Percentiles rank a stretch among this genome's conserved stretches.
Evolutionary conservation across 2,329 filamentous ascomycete species (phyloP).

Genomic region (Torrubiella hemipterigena): DNA sequence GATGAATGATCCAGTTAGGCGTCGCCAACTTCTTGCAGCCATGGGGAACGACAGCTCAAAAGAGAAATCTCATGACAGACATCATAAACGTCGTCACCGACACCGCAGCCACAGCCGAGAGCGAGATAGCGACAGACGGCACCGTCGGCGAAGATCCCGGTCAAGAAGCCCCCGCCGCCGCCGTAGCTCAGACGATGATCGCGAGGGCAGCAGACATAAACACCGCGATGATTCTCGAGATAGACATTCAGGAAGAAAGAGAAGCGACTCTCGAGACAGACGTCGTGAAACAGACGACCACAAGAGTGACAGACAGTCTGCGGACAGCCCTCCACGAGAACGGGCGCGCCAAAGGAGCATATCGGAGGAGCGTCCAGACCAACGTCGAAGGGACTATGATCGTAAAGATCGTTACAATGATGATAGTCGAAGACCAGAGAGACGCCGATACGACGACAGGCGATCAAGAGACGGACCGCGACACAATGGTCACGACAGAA

Average conservation of each 20-base stretch:
- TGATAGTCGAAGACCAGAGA: slow-evolving; percentile 7
- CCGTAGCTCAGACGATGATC: slow-evolving; percentile 16
- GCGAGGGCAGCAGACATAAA: slow-evolving; percentile 12
- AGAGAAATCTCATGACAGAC: slow-evolving; percentile 23
- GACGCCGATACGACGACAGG: slow-evolving; percentile 6
- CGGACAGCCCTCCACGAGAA: neutral
- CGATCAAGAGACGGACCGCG: slow-evolving; percentile 5
- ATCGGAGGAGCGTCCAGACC: neutral
- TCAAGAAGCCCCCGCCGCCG: slow-evolving; percentile 27
- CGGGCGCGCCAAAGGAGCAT: neutral
- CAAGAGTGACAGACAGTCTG: neutral
- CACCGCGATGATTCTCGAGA: slow-evolving; percentile 13
- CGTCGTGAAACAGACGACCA: neutral
- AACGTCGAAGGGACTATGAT: slow-evolving; percentile 1
- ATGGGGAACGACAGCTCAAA: slow-evolving; percentile 42
- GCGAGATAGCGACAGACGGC: slow-evolving; percentile 25
- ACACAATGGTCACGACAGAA: slow-evolving; percentile 11
- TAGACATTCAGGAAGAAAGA: slow-evolving; percentile 2
- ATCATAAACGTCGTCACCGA: slow-evolving; percentile 26
- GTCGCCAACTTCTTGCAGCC: slow-evolving; percentile 53
- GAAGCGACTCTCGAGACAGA: slow-evolving; percentile 1
- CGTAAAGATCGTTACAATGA: slow-evolving; percentile 8
- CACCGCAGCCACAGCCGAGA: slow-evolving; percentile 32
- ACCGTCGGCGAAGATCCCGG: slow-evolving; percentile 27
- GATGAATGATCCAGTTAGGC: slow-evolving; percentile 64